These are phyloP conservation scores for Phytophthora tentaculata DNA, from an alignment of 352 stramenopile species.

Conservation along the genomic window DNA sequence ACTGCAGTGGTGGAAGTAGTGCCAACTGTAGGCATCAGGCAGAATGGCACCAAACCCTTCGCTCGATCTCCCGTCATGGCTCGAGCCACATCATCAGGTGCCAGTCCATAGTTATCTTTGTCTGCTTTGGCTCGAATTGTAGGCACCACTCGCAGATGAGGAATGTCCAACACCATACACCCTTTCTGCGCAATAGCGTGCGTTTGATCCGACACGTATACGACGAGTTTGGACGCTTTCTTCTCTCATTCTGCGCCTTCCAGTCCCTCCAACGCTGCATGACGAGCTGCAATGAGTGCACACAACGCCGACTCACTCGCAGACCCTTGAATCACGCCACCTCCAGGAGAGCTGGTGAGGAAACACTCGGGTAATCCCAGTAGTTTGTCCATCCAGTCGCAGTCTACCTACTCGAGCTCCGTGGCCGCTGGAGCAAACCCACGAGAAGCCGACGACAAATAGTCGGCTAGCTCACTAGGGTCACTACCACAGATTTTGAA, in stretches of 20 bases:
- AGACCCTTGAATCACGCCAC: conserved; percentile 72
- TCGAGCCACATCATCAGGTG: conserved; percentile 49
- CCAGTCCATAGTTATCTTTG: conserved; percentile 57
- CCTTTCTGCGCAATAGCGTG: conserved; percentile 74
- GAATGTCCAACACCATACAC: conserved; percentile 70
- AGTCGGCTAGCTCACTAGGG: conserved; percentile 60
- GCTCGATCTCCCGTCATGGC: conserved; percentile 60
- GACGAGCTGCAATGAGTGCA: conserved; percentile 49
- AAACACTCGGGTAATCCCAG: conserved; percentile 62
- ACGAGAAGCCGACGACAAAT: conserved; percentile 70
- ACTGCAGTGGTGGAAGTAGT: conserved; percentile 70
- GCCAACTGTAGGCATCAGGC: conserved; percentile 64
- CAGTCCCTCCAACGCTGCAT: conserved; percentile 44
- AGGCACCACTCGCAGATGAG: conserved; percentile 58
- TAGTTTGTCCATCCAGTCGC: conserved; percentile 73
- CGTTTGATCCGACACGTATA: conserved; percentile 78
- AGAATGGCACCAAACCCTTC: conserved; percentile 61
- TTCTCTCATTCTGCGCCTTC: conserved; percentile 39
- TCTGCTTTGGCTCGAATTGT: conserved; percentile 54
- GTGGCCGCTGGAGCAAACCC: conserved; percentile 67
- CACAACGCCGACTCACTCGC: conserved; percentile 68
- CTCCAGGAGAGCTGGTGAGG: conserved; percentile 55
- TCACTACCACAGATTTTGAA: conserved; percentile 61
- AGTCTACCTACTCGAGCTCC: conserved; percentile 71
- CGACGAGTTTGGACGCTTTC: conserved; percentile 50